Conservation (phyloP, 2,329 filamentous ascomycete species). For the Emmonsiellopsis sp. region DNA sequence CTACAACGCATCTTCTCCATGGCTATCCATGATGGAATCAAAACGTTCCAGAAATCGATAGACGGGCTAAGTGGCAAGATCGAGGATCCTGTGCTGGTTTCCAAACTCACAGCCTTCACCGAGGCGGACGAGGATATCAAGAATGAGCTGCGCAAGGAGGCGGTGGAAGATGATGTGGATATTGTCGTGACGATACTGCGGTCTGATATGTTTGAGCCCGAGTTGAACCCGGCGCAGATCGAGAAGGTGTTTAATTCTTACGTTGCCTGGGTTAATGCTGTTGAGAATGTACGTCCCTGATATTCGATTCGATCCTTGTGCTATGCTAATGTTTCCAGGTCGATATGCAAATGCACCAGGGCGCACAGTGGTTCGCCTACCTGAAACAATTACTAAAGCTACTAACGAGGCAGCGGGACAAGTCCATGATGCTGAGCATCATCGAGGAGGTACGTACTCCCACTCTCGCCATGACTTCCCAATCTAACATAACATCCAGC, state of each 20-base stretch:
- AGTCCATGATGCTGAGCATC: constrained; percentile 91
- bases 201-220: constrained; percentile 65
- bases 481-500: constrained; percentile 31
- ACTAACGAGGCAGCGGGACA: constrained; percentile 82
- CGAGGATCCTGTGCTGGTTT: constrained; percentile 66
- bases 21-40: constrained; percentile 84
- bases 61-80: constrained; percentile 69
- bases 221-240: constrained; percentile 65
- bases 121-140: constrained; percentile 69
- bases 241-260: constrained; percentile 87
- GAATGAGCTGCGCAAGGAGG: constrained; percentile 62
- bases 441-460: constrained; percentile 63
- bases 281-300: constrained; percentile 57
- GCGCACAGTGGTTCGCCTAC: constrained; percentile 85
- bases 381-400: constrained; percentile 92
- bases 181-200: constrained; percentile 76
- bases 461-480: too few relatives aligned
- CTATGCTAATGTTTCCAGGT: constrained; percentile 31
- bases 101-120: constrained; percentile 74
- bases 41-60: constrained; percentile 76
- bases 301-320: not conserved
- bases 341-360: constrained; percentile 79
- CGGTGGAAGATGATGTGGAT: constrained; percentile 65
- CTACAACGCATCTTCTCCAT: constrained; percentile 92
- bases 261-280: constrained; percentile 88